phyloP scores from a whole-genome alignment of 2,329 filamentous ascomycete species.

The Conoideocrella luteorostrata region DNA sequence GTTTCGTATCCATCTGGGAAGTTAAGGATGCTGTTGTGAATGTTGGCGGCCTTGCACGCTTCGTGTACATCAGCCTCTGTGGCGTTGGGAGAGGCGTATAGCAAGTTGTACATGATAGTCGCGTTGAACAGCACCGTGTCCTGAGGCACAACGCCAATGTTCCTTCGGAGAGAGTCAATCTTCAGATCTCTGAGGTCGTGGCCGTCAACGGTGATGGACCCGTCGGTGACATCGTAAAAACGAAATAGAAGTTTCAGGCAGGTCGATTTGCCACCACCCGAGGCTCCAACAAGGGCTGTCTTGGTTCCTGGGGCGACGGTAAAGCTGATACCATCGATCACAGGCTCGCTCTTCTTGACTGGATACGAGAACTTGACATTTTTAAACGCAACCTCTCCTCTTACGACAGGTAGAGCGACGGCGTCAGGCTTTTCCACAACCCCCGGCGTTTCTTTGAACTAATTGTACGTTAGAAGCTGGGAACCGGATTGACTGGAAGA shows the following conservation, averaged over 20 bases:
- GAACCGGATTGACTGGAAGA: conserved; percentile 45
- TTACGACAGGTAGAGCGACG: conserved; percentile 16
- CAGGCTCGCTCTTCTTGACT: conserved; percentile 34
- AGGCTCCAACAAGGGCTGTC: conserved; percentile 55
- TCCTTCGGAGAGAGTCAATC: conserved; percentile 48
- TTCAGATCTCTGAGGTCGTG: conserved; percentile 54
- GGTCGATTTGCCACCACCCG: conserved; percentile 57
- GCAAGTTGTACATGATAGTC: conserved; percentile 58
- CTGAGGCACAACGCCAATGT: conserved; percentile 59
- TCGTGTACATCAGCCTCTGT: conserved; percentile 53
- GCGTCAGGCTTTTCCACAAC: conserved; percentile 36
- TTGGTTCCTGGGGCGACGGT: conserved; percentile 45
- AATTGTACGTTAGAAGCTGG: too few relatives aligned
- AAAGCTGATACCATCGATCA: conserved; percentile 43
- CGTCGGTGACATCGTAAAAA: conserved; percentile 51
- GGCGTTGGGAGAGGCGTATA: conserved; percentile 55
- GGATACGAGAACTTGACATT: conserved; percentile 52
- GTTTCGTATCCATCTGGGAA: conserved; percentile 49
- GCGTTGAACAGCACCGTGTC: conserved; percentile 59
- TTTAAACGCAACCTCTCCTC: conserved; percentile 40
- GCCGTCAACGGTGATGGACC: conserved; percentile 50
- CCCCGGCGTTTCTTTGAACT: conserved; percentile 38
- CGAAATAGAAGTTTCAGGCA: conserved; percentile 54
- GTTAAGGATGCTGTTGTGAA: conserved; percentile 57
- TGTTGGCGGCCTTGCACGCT: conserved; percentile 54